A percentile compares a stretch with the other conserved stretches of the same genome.
These are phyloP conservation scores for Pistacia atlantica DNA, from an alignment of 345 rosid species.

Conservation along the genomic window DNA sequence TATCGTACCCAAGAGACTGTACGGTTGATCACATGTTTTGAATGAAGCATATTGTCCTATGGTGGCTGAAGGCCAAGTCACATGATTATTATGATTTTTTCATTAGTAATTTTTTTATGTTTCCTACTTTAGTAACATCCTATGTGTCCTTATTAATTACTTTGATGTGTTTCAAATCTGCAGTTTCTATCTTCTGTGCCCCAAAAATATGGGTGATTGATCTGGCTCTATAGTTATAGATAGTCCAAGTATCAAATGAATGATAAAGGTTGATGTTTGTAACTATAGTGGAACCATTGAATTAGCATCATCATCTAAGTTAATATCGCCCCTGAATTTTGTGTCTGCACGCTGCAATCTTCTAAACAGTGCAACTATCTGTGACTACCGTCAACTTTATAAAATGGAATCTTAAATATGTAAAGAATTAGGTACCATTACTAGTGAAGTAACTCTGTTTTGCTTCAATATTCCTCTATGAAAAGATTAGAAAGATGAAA, in stretches of 20 bases:
- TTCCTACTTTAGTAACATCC: not conserved
- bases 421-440: not conserved
- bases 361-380: not conserved
- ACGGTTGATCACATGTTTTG: not conserved
- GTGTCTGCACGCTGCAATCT: not conserved
- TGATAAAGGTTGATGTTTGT: not conserved
- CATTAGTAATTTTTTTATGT: no score
- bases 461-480: not conserved
- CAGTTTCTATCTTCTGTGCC: not conserved
- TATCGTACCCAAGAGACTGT: not conserved
- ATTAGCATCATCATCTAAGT: not conserved
- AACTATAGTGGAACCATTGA: not conserved
- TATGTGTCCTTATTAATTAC: not conserved
- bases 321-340: not conserved
- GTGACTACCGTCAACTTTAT: not conserved
- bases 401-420: not conserved
- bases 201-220: not conserved
- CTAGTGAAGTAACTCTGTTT: constrained; percentile 1
- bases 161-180: not conserved
- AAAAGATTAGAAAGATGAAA: constrained; percentile 16
- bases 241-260: not conserved
- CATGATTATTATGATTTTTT: not conserved
- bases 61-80: not conserved
- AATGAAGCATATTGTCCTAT: not conserved
- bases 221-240: not conserved